Conservation (phyloP, 805 yeast species). For the Saccharomycopsis sp. region DNA sequence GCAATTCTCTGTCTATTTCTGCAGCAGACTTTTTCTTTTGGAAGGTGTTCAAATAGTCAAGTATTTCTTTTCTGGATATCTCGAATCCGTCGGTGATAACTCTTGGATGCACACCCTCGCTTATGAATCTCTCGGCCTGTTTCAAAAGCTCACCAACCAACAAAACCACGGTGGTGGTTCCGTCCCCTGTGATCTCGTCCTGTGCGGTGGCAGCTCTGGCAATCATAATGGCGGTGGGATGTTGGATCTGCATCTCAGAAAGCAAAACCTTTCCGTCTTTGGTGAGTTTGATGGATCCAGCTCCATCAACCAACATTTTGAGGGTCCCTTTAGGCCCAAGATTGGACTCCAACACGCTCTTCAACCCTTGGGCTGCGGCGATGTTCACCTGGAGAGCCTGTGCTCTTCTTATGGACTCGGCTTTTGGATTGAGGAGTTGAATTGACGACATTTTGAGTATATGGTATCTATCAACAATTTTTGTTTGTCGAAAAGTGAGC, state of each 20-base stretch:
- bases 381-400: slow-evolving; percentile 95
- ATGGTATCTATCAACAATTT: no score
- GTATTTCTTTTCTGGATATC: slow-evolving; percentile 68
- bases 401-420: slow-evolving; percentile 90
- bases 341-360: slow-evolving; percentile 84
- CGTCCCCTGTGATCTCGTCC: slow-evolving; percentile 99
- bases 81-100: slow-evolving; percentile 94
- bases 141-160: slow-evolving; percentile 90
- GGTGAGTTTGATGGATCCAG: slow-evolving; percentile 90
- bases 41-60: slow-evolving; percentile 53
- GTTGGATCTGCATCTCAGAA: slow-evolving; percentile 94
- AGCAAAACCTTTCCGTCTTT: slow-evolving; percentile 94
- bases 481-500: no score
- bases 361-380: slow-evolving; percentile 94
- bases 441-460: slow-evolving; percentile 53
- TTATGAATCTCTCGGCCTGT: slow-evolving; percentile 86
- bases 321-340: slow-evolving; percentile 96
- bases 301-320: slow-evolving; percentile 94
- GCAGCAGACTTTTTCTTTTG: slow-evolving; percentile 45
- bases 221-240: slow-evolving; percentile 83
- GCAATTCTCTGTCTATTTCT: slow-evolving; percentile 73
- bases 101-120: slow-evolving; percentile 95
- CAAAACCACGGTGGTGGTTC: slow-evolving; percentile 92
- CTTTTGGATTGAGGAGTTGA: slow-evolving; percentile 92
- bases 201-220: slow-evolving; percentile 98